Conservation (phyloP, 345 rosid species). For the Euphorbia lathyris region DNA sequence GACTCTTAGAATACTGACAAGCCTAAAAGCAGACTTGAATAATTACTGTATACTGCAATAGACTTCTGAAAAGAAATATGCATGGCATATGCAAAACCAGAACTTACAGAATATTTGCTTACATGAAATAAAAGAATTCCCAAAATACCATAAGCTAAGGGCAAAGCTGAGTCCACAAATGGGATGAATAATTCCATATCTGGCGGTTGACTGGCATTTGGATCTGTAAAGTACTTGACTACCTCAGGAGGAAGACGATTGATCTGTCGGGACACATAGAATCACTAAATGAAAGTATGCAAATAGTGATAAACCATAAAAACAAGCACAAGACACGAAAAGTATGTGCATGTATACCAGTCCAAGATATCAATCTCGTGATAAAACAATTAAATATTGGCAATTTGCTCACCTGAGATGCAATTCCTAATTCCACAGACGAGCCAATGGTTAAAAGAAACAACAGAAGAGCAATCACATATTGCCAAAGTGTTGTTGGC, state of each 20-base stretch:
- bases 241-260: slow-evolving; percentile 93
- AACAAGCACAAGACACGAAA: slow-evolving; percentile 9
- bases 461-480: slow-evolving; percentile 76
- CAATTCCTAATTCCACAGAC: slow-evolving; percentile 87
- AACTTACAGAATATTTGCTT: slow-evolving; percentile 27
- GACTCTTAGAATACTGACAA: not conserved
- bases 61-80: not conserved
- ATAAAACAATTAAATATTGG: not conserved
- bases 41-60: not conserved
- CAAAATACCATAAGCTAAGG: slow-evolving; percentile 86
- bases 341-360: not conserved
- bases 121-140: slow-evolving; percentile 90
- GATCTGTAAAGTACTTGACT: slow-evolving; percentile 89
- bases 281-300: slow-evolving; percentile 10
- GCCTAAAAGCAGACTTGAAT: not conserved
- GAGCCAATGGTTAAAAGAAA: slow-evolving; percentile 88
- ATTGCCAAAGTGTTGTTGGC: slow-evolving; percentile 97
- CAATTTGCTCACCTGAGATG: slow-evolving; percentile 68
- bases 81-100: not conserved
- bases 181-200: slow-evolving; percentile 85
- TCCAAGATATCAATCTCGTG: not conserved
- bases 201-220: slow-evolving; percentile 78
- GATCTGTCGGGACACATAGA: slow-evolving; percentile 47
- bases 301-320: not conserved
- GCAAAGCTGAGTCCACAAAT: slow-evolving; percentile 90